These are phyloP conservation scores for Inonotus obliquus DNA, from an alignment of 1,284 basidiomycete species.

Conservation along the genomic window DNA sequence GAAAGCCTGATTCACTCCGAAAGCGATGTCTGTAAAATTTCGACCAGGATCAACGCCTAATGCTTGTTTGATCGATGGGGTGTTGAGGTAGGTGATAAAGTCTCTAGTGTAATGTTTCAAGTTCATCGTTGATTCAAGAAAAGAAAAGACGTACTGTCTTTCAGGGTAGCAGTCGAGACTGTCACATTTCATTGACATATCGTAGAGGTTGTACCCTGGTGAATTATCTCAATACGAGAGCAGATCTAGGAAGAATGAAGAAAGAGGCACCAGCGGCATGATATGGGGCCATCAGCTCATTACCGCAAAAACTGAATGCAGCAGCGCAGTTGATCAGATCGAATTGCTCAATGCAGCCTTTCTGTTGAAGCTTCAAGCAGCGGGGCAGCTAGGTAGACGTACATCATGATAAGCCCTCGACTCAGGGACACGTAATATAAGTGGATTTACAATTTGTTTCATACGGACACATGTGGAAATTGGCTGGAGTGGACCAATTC, in stretches of 20 bases:
- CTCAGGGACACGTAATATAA: background rate
- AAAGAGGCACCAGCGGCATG: conserved; percentile 24
- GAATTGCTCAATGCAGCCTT: conserved; percentile 24
- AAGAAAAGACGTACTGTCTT: conserved; percentile 33
- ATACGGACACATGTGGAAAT: conserved; percentile 37
- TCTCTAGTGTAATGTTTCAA: conserved; percentile 30
- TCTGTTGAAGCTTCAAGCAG: conserved; percentile 44
- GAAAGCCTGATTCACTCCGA: conserved; percentile 40
- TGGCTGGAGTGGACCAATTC: background rate
- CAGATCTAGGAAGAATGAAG: conserved; percentile 21
- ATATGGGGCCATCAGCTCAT: conserved; percentile 20
- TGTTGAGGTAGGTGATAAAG: conserved; percentile 51
- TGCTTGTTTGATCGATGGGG: conserved; percentile 42
- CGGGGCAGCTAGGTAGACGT: conserved; percentile 34
- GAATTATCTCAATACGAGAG: conserved; percentile 34
- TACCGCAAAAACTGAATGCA: conserved; percentile 23
- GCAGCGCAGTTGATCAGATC: conserved; percentile 25
- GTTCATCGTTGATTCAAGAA: background rate
- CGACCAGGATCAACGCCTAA: conserved; percentile 56
- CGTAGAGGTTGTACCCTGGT: conserved; percentile 50
- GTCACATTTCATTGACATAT: conserved; percentile 56
- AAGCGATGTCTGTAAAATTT: conserved; percentile 48
- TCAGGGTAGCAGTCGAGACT: conserved; percentile 44
- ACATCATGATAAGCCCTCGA: background rate
- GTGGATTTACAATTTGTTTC: conserved; percentile 46